phyloP scores from a whole-genome alignment of 192 early-diverging fungal genomes.

The Backusella macrospora region DNA sequence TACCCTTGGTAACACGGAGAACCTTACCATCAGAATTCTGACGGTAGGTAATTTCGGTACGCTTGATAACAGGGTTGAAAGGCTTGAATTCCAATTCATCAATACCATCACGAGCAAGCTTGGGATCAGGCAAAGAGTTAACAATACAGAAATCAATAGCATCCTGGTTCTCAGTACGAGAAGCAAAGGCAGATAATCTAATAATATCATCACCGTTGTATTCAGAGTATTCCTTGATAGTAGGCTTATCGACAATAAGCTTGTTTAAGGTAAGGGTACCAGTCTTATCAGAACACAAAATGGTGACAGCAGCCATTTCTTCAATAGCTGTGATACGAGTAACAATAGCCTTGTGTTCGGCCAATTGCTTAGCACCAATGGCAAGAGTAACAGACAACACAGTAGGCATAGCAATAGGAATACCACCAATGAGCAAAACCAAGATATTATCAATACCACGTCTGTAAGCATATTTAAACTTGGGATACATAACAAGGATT shows the following conservation, averaged over 20 bases:
- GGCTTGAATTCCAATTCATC: constrained; percentile 70
- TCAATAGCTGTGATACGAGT: constrained; percentile 80
- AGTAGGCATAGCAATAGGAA: constrained; percentile 80
- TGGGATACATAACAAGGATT: constrained; percentile 70
- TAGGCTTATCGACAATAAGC: constrained; percentile 66
- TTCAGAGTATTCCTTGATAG: constrained; percentile 72
- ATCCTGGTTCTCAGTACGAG: constrained; percentile 75
- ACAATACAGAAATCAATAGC: constrained; percentile 79
- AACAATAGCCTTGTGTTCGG: constrained; percentile 79
- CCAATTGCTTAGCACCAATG: constrained; percentile 78
- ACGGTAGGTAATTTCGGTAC: constrained; percentile 73
- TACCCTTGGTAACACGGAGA: constrained; percentile 73
- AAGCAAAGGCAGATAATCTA: constrained; percentile 70
- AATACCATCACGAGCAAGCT: constrained; percentile 64
- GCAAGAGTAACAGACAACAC: constrained; percentile 77
- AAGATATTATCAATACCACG: constrained; percentile 79
- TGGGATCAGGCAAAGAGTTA: constrained; percentile 59
- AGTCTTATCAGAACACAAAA: constrained; percentile 93
- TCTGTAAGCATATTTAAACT: constrained; percentile 67
- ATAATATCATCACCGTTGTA: constrained; percentile 62
- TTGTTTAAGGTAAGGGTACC: constrained; percentile 91
- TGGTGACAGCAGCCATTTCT: constrained; percentile 73
- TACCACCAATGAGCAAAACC: constrained; percentile 77
- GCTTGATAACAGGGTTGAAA: constrained; percentile 78
- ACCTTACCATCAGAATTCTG: constrained; percentile 62